Evolutionary conservation across 805 yeast genomes (phyloP).

Genomic region (Kluyveromyces dobzhanskii): DNA sequence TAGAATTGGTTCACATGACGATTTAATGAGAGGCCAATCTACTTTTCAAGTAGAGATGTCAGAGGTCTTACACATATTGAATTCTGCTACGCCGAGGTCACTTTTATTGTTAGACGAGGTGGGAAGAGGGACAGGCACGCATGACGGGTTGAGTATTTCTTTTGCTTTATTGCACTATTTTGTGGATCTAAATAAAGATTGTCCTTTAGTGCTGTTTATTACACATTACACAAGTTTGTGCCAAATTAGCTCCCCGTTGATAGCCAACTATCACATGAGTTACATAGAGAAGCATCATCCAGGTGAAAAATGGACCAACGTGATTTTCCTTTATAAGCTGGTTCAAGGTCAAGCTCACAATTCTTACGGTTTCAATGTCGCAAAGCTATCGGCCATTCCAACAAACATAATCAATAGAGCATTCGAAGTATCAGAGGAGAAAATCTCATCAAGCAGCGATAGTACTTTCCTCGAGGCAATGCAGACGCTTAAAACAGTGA

Average conservation of each 20-base stretch:
- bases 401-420: slow-evolving; percentile 39
- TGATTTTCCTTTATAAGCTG: slow-evolving; percentile 46
- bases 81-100: slow-evolving; percentile 70
- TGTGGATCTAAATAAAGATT: slow-evolving; percentile 26
- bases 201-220: slow-evolving; percentile 63
- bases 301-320: slow-evolving; percentile 32
- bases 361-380: slow-evolving; percentile 83
- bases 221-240: slow-evolving; percentile 75
- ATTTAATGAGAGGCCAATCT: slow-evolving; percentile 64
- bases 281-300: slow-evolving; percentile 36
- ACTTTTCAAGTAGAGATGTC: slow-evolving; percentile 95
- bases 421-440: slow-evolving; percentile 18
- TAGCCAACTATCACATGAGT: slow-evolving; percentile 67
- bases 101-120: slow-evolving; percentile 87
- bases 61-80: slow-evolving; percentile 82
- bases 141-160: slow-evolving; percentile 80
- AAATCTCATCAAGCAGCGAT: background rate
- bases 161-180: slow-evolving; percentile 60
- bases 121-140: slow-evolving; percentile 84
- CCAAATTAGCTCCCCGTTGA: slow-evolving; percentile 36
- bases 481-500: background rate
- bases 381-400: slow-evolving; percentile 61
- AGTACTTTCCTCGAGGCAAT: background rate
- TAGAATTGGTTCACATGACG: slow-evolving; percentile 79
- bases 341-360: slow-evolving; percentile 44